A percentile compares a stretch with the other conserved stretches of the same genome.
Evolutionary conservation across 306 rosid species (phyloP).

Genomic region (Begonia masoniana): DNA sequence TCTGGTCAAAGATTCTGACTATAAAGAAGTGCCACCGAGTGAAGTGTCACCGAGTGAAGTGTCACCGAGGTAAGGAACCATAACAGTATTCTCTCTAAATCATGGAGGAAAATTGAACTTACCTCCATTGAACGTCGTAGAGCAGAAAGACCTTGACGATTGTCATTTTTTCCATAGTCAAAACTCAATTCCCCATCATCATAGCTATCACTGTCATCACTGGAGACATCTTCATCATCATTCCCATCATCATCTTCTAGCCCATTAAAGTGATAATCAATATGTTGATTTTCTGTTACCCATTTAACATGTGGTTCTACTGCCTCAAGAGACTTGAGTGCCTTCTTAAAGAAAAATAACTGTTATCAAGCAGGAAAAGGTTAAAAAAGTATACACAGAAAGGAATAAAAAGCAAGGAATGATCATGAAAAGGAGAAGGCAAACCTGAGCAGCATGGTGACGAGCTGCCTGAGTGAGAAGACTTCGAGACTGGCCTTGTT

Average conservation of each 20-base stretch:
- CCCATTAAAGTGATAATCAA: conserved; percentile 81
- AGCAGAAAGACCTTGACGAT: conserved; percentile 38
- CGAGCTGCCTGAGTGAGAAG: conserved; percentile 99
- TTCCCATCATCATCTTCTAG: conserved; percentile 65
- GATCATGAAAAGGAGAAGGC: conserved; percentile 3
- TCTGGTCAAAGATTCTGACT: no score
- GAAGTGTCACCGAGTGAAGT: no score
- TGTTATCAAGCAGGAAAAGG: conserved; percentile 30
- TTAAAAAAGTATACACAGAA: neutral
- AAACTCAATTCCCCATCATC: conserved; percentile 89
- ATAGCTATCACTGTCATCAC: conserved; percentile 28
- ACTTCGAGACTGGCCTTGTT: conserved; percentile 94
- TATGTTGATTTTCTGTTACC: conserved; percentile 79
- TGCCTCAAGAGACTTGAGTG: conserved; percentile 71
- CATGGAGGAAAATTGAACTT: conserved; percentile 4
- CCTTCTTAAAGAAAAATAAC: conserved; percentile 83
- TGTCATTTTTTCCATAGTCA: conserved; percentile 55
- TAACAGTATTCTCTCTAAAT: no score
- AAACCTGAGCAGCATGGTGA: conserved; percentile 97
- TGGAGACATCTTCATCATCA: conserved; percentile 29
- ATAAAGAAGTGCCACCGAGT: no score
- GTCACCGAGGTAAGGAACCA: no score
- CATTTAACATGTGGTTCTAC: conserved; percentile 77
- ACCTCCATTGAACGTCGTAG: conserved; percentile 54
- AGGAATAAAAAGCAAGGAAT: neutral